These are phyloP conservation scores for Coniophora puteana DNA, from an alignment of 1,284 basidiomycete genomes.

Conservation along the genomic window DNA sequence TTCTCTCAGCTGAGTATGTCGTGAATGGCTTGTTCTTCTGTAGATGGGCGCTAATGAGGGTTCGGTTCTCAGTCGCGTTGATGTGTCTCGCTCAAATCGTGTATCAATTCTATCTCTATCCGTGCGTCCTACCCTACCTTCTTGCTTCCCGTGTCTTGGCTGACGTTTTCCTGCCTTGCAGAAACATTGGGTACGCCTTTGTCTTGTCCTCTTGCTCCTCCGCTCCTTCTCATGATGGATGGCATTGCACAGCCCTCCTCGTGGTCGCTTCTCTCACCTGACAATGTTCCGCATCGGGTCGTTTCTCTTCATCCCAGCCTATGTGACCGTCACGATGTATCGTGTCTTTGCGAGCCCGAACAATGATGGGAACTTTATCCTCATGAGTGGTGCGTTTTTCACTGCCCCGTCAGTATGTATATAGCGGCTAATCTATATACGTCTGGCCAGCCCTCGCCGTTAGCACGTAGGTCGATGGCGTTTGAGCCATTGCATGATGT, in stretches of 20 bases:
- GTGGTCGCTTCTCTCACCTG: constrained; percentile 79
- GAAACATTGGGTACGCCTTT: constrained; percentile 51
- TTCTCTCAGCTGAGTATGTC: constrained; percentile 83
- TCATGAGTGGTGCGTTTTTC: constrained; percentile 62
- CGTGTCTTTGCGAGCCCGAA: constrained; percentile 59
- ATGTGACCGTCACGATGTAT: constrained; percentile 69
- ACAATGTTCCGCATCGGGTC: constrained; percentile 83
- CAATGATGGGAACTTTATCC: constrained; percentile 59
- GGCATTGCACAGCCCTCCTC: constrained; percentile 43
- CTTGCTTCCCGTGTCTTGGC: constrained; percentile 12
- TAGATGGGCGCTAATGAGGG: constrained; percentile 1
- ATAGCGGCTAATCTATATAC: constrained; percentile 11
- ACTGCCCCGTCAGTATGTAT: neutral
- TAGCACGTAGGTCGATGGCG: constrained; percentile 58
- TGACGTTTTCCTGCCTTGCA: constrained; percentile 20
- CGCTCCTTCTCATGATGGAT: constrained; percentile 9
- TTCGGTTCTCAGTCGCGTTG: constrained; percentile 52
- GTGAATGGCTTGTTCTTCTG: constrained; percentile 15
- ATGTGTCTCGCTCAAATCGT: constrained; percentile 81
- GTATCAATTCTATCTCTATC: constrained; percentile 85
- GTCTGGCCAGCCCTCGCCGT: constrained; percentile 49
- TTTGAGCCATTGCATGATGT: constrained; percentile 5
- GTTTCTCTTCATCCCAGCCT: constrained; percentile 73
- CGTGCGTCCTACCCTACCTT: constrained; percentile 44
- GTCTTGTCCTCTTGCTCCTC: constrained; percentile 10